A percentile compares a stretch with the other conserved stretches of the same genome.
phyloP scores from a whole-genome alignment of 2,329 filamentous ascomycete genomes.

The Fusarium sp. region DNA sequence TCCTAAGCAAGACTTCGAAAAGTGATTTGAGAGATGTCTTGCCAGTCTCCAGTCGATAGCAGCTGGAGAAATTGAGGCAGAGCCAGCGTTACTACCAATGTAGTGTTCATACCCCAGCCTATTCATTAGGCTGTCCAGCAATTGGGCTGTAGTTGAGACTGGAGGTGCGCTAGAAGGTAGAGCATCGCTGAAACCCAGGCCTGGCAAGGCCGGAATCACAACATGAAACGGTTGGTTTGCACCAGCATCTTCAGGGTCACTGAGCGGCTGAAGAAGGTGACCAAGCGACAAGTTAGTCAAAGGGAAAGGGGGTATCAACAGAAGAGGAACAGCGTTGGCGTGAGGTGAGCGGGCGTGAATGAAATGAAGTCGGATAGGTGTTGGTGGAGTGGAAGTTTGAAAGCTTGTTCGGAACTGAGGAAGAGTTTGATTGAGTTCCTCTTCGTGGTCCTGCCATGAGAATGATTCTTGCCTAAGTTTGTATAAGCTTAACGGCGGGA shows the following conservation, averaged over 20 bases:
- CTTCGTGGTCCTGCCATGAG: conserved; percentile 71
- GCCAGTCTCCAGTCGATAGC: conserved; percentile 64
- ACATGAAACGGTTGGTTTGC: conserved; percentile 69
- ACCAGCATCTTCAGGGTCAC: conserved; percentile 60
- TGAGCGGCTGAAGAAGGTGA: conserved; percentile 65
- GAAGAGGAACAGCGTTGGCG: conserved; percentile 67
- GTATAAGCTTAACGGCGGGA: not conserved
- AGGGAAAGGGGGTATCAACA: conserved; percentile 74
- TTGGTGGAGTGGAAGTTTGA: conserved; percentile 51
- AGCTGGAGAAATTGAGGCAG: conserved; percentile 57
- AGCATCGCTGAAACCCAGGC: conserved; percentile 74
- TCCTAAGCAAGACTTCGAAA: conserved; percentile 65
- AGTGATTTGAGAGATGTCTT: conserved; percentile 59
- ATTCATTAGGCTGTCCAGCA: conserved; percentile 70
- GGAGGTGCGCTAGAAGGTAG: conserved; percentile 61
- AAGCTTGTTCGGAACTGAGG: conserved; percentile 73
- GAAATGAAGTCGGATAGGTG: conserved; percentile 70
- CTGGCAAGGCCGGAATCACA: conserved; percentile 74
- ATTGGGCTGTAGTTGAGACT: conserved; percentile 63
- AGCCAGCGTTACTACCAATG: conserved; percentile 65
- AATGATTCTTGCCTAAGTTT: conserved; percentile 70
- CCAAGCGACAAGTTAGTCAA: conserved; percentile 70
- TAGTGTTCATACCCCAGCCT: conserved; percentile 69
- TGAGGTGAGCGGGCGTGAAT: conserved; percentile 68
- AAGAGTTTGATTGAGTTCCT: conserved; percentile 65